Base-by-base conservation (phyloP, 1,139 yeast genomes). In the Cylindricascospora bacillispora region DNA sequence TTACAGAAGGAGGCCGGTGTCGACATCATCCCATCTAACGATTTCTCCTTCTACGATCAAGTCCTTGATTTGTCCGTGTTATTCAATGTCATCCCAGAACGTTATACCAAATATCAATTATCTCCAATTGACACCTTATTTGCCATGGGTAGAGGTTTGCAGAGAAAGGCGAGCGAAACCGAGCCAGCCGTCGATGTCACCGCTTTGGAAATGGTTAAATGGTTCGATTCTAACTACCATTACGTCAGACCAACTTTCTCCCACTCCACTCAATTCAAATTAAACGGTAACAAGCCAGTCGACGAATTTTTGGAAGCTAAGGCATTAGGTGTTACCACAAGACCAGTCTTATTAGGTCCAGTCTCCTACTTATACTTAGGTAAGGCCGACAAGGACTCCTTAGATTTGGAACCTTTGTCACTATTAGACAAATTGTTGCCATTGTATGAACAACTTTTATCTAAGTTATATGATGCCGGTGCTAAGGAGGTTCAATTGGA, bases 141-240 rank as follows among this genome's bases (percentile, higher is more conserved):
- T 60, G 98, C 98, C 56, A 92, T 89, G 98, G 98, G 97, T 65
- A 85, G 98, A 75, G 98, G 98, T 76, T 74, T 89, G 61, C 98
- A 92, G 72, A 82, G 92, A 67, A 77, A 80, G 65, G 94, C 93
- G 47, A 80, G 92, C 46, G 95, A 80, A 49, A 59, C 86, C 47
- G 60, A 75, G 40, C 71, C 79, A 48, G 93, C 93, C 47, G 95
- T 89, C 49, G 98, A 92, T 63, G 98, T 89, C 40, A 89, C 97
- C 45, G 98, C 98, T 52, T 73, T 83, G 63, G 98, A 89, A 74
- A 89, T 89, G 98, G 98, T 89, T 52, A 89, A 89, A 72, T 89
- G 98, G 98, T 89, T 89, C 52, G 98, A 89, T 65, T 81, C 97
- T 43, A 89, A 89, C 82, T 89, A 89, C 81, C 98, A 89, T 66